phyloP scores from a whole-genome alignment of 1,284 basidiomycete species.

The Boletus smithii region DNA sequence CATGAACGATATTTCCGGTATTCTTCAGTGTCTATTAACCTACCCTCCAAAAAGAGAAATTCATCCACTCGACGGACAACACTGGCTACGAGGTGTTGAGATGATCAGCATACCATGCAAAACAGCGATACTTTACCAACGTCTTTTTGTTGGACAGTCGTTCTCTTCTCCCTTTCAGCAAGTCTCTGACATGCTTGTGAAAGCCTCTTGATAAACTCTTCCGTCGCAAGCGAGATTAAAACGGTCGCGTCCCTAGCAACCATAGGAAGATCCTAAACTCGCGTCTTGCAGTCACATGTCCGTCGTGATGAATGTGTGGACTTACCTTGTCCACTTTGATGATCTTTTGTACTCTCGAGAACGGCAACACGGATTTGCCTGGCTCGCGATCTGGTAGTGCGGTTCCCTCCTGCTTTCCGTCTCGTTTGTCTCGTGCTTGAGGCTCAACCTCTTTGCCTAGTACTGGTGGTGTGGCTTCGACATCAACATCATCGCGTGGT shows the following conservation, averaged over 20 bases:
- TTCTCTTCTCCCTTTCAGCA: conserved; percentile 60
- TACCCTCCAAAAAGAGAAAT: conserved; percentile 64
- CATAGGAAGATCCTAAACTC: conserved; percentile 62
- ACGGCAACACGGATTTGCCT: conserved; percentile 67
- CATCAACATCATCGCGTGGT: conserved; percentile 12
- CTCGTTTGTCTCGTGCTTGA: conserved; percentile 16
- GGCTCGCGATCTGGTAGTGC: conserved; percentile 38
- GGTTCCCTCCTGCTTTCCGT: conserved; percentile 21
- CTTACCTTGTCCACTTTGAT: conserved; percentile 74
- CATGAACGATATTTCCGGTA: conserved; percentile 5
- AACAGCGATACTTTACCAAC: conserved; percentile 46
- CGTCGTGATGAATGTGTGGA: conserved; percentile 2
- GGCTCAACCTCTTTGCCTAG: conserved; percentile 7
- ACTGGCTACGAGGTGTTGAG: conserved; percentile 41
- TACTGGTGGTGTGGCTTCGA: conserved; percentile 8
- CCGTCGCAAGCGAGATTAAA: conserved; percentile 71
- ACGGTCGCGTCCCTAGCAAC: conserved; percentile 71
- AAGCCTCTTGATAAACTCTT: conserved; percentile 71
- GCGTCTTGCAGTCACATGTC: conserved; percentile 4
- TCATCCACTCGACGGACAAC: conserved; percentile 66
- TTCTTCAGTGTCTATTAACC: conserved; percentile 43
- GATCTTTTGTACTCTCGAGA: conserved; percentile 73
- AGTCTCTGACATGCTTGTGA: conserved; percentile 56
- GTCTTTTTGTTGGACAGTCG: conserved; percentile 68
- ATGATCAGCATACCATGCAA: neutral